A percentile compares a stretch with the other conserved stretches of the same genome.
These are phyloP conservation scores for Rutidosis leptorrhynchoides DNA, from an alignment of 129 eudicot species.

Conservation along the genomic window DNA sequence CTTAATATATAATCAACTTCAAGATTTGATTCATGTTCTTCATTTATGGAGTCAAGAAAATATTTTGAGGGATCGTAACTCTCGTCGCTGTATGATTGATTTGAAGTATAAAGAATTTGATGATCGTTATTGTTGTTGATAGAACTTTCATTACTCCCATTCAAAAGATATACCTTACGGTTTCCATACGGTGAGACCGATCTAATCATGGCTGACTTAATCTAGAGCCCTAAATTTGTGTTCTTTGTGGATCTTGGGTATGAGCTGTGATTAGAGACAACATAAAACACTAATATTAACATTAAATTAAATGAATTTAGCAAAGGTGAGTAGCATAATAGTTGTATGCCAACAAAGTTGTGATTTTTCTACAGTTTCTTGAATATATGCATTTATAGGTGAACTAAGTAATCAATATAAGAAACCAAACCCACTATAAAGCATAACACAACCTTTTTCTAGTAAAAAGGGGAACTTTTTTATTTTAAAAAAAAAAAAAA, in stretches of 20 bases:
- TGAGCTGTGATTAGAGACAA: neutral
- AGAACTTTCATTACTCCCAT: slow-evolving; percentile 32
- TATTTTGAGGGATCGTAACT: slow-evolving; percentile 56
- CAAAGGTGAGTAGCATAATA: neutral
- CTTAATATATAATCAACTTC: slow-evolving; percentile 43
- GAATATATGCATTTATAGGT: neutral
- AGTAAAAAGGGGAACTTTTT: no score
- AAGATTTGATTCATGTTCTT: slow-evolving; percentile 44
- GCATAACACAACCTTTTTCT: no score
- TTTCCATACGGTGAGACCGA: slow-evolving; percentile 36
- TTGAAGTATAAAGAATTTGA: slow-evolving; percentile 14
- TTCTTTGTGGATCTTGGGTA: neutral
- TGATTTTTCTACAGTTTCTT: neutral
- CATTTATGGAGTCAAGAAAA: slow-evolving; percentile 61
- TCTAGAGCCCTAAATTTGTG: neutral
- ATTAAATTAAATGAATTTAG: neutral
- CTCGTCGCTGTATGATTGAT: slow-evolving; percentile 46
- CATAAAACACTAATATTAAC: neutral
- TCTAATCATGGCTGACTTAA: slow-evolving; percentile 27
- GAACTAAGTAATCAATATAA: neutral
- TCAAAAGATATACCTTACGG: slow-evolving; percentile 35
- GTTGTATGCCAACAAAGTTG: neutral
- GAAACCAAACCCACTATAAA: neutral
- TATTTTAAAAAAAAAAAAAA: no score
- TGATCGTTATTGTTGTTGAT: slow-evolving; percentile 11